Evolutionary conservation across 257 asterid genomes (phyloP).

Genomic region (Plantago elongata): DNA sequence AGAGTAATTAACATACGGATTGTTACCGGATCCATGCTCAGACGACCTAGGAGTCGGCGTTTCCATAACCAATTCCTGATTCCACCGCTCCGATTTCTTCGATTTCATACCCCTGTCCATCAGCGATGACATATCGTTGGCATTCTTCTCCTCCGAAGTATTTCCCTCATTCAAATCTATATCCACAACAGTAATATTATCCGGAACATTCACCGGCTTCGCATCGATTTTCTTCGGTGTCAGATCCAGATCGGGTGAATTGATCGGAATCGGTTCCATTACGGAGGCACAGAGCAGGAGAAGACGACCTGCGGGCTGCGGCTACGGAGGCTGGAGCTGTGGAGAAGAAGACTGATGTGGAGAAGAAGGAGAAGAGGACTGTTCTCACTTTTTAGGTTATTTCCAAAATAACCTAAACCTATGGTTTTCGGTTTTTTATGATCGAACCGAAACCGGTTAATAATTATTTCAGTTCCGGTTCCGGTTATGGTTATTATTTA

Average conservation of each 20-base stretch:
- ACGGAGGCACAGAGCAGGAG: too few relatives aligned
- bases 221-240: conserved; percentile 30
- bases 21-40: conserved; percentile 43
- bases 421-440: too few relatives aligned
- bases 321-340: too few relatives aligned
- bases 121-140: conserved; percentile 12
- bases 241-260: conserved; percentile 34
- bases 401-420: too few relatives aligned
- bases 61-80: conserved; percentile 67
- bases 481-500: too few relatives aligned
- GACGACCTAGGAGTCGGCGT: conserved; percentile 41
- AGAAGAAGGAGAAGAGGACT: too few relatives aligned
- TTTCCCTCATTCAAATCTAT: conserved; percentile 21
- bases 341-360: too few relatives aligned
- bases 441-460: too few relatives aligned
- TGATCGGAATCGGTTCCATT: conserved; percentile 28
- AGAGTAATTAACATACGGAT: conserved; percentile 62
- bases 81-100: conserved; percentile 84
- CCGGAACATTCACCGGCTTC: conserved; percentile 16
- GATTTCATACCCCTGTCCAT: conserved; percentile 22
- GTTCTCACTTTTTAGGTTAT: too few relatives aligned
- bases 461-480: too few relatives aligned
- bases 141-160: conserved; percentile 25
- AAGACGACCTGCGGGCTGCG: too few relatives aligned
- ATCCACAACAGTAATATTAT: conserved; percentile 11